phyloP scores from a whole-genome alignment of 495 filamentous ascomycete genomes.

The Hyaloscypha variabilis region DNA sequence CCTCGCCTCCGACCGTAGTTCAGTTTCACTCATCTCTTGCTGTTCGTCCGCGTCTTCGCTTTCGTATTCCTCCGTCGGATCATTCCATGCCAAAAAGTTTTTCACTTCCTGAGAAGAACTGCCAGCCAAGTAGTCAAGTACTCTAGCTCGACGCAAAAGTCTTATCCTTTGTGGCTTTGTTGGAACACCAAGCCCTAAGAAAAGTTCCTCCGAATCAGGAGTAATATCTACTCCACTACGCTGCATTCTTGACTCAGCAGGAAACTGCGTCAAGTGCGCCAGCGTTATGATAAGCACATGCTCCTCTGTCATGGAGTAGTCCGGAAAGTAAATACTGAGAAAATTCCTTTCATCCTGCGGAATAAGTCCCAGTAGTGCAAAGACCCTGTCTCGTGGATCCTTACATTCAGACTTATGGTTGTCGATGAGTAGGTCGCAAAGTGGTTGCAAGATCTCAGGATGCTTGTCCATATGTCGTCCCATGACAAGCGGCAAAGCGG shows the following conservation, averaged over 20 bases:
- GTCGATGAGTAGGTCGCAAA: constrained; percentile 26
- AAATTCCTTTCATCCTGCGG: constrained; percentile 13
- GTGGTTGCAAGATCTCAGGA: constrained; percentile 24
- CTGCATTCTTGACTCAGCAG: background rate
- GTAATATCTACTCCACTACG: background rate
- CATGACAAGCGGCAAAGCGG: constrained; percentile 16
- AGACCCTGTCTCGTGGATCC: constrained; percentile 34
- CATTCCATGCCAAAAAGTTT: background rate
- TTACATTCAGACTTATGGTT: constrained; percentile 26
- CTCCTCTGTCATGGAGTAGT: constrained; percentile 27
- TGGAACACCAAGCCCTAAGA: constrained; percentile 27
- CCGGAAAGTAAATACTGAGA: constrained; percentile 24
- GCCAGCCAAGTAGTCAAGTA: constrained; percentile 15
- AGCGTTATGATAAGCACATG: constrained; percentile 28
- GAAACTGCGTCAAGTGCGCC: constrained; percentile 21
- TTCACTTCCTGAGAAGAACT: background rate
- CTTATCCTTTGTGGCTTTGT: constrained; percentile 18
- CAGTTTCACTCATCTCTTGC: background rate
- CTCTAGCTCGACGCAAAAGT: constrained; percentile 19
- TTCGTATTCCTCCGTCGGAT: background rate
- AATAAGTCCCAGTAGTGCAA: constrained; percentile 32
- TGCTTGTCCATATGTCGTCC: constrained; percentile 11
- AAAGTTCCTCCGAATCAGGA: constrained; percentile 25
- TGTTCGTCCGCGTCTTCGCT: constrained; percentile 1
- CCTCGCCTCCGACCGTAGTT: constrained; percentile 1